Base-by-base conservation (phyloP, 345 rosid species). In the Boechera stricta region DNA sequence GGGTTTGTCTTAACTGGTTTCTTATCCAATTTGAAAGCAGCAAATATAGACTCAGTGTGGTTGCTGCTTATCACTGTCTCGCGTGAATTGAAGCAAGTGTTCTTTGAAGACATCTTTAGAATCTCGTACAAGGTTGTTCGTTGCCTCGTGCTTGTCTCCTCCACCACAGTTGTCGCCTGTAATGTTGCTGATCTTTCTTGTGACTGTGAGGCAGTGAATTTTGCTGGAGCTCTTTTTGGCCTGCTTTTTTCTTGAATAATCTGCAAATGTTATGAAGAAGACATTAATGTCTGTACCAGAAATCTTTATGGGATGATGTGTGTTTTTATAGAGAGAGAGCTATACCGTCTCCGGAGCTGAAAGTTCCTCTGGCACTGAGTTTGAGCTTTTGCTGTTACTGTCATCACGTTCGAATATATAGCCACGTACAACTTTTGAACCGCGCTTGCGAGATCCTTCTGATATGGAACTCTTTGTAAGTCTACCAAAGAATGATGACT, bases 401-500 rank as follows among this genome's bases (percentile, higher is more conserved):
- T 87, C 92, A 67, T 84, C 94, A 62, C 94, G 90, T 83, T 90
- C 97, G 65, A 95, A 92, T 81, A 92, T 79, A 80, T 88, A 95
- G 52, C 94, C 85, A 53, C 92, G 87, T 29, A 77, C 84, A n/a
- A 72, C 60, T 80, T 84, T 77, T 49, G 89, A 75, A 70, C 88
- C 91, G 4, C 85, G 84, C 81, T 87, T 95, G 65, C 79, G 80
- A 42, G 84, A 72, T 51, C 69, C 75, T 61, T 88, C 83, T 67
- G 93, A 85, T 64, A 80, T 31, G 24, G 89, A 84, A 73, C 74
- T 82, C 71, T 81, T 89, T 54, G 86, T 53, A 12, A 85, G 83
- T 73, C 90, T 81, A 55, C 94, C 82, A 18, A 95, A 74, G 80
- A 95, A 95, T 77, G 98, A 89, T 77, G 98, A 82, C 98, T 91